A percentile compares a stretch with the other conserved stretches of the same genome.
phyloP scores from a whole-genome alignment of 2,329 filamentous ascomycete genomes.

The Alternaria arbusti region DNA sequence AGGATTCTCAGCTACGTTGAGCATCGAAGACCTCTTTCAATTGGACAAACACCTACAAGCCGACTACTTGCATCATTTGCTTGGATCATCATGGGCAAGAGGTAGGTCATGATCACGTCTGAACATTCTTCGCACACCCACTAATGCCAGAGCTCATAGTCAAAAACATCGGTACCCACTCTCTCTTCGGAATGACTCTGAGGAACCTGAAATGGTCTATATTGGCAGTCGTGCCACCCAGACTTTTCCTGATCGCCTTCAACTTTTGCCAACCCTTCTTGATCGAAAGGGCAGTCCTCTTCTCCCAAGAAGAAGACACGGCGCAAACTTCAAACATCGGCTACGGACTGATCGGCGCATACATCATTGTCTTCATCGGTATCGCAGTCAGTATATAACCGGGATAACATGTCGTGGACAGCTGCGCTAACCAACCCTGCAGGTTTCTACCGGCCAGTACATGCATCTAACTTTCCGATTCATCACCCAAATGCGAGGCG shows the following conservation, averaged over 20 bases:
- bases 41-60: conserved; percentile 56
- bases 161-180: conserved; percentile 21
- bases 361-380: conserved; percentile 43
- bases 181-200: conserved; percentile 35
- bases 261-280: conserved; percentile 48
- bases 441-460: conserved; percentile 45
- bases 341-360: conserved; percentile 44
- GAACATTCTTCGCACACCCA: not conserved
- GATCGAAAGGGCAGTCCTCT: conserved; percentile 40
- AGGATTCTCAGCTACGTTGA: conserved; percentile 55
- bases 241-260: conserved; percentile 43
- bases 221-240: conserved; percentile 37
- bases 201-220: conserved; percentile 39
- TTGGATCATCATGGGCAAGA: conserved; percentile 51
- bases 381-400: conserved; percentile 35
- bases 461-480: conserved; percentile 44
- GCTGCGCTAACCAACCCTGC: conserved; percentile 13
- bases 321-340: conserved; percentile 35
- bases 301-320: conserved; percentile 25
- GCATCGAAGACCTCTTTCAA: conserved; percentile 53
- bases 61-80: conserved; percentile 46
- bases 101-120: conserved; percentile 32
- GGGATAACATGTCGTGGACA: not conserved
- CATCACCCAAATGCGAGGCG: conserved; percentile 46
- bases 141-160: conserved; percentile 18